Evolutionary conservation across 441 rosid genomes (phyloP).

Genomic region (Erysimum pusillum): DNA sequence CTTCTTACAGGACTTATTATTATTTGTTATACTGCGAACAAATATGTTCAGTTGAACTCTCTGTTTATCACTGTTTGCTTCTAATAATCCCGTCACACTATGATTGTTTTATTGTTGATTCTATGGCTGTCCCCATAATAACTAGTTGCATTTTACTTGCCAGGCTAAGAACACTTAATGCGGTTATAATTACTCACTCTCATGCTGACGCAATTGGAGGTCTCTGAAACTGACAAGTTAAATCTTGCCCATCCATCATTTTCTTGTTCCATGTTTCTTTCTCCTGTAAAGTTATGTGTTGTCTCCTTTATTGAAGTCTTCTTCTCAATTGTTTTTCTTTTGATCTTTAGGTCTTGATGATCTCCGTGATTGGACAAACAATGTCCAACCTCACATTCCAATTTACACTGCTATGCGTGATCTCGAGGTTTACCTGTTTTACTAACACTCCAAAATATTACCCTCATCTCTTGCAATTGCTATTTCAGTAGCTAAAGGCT

Average conservation of each 20-base stretch:
- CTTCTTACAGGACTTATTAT: conserved; percentile 10
- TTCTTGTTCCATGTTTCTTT: conserved; percentile 34
- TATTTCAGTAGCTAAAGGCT: conserved; percentile 24
- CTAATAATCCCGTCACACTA: background rate
- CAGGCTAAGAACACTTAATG: conserved; percentile 98
- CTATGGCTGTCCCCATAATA: conserved; percentile 46
- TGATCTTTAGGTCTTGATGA: conserved; percentile 80
- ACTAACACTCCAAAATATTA: background rate
- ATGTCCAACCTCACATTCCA: conserved; percentile 83
- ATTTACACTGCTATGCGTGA: conserved; percentile 84
- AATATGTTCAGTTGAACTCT: background rate
- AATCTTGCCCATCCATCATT: conserved; percentile 41
- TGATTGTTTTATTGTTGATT: conserved; percentile 13
- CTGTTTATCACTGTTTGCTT: conserved; percentile 8
- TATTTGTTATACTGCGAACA: conserved; percentile 17
- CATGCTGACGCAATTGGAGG: conserved; percentile 99
- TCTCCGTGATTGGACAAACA: conserved; percentile 98
- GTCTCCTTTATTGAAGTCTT: conserved; percentile 36
- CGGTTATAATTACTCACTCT: conserved; percentile 96
- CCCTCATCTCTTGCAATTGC: conserved; percentile 10
- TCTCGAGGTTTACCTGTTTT: conserved; percentile 63
- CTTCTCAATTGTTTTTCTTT: conserved; percentile 30
- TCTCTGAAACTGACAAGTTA: conserved; percentile 65
- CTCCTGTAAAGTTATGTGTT: conserved; percentile 19
- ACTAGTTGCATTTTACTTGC: conserved; percentile 62